Base-by-base conservation (phyloP, 495 filamentous ascomycete genomes). In the Glutinoglossum americanum region DNA sequence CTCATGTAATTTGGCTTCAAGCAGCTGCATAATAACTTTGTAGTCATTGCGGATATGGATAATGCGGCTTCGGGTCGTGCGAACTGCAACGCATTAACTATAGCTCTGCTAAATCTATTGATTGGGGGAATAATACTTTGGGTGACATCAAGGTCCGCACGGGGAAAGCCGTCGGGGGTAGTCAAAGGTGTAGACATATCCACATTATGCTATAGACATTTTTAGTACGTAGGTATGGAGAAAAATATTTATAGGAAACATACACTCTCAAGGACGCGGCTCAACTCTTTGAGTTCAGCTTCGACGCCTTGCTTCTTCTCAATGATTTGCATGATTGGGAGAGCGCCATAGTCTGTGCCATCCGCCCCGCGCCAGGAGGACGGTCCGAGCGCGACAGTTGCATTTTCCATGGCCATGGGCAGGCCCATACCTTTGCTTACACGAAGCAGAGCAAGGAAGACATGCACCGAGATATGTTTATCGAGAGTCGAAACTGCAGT, bases 131-230 rank as follows among this genome's bases (percentile, higher is more conserved):
- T 51, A 76, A 63, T 80, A 92, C 87, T 93, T 70, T 94, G 89
- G 32, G 93, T 85, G 61, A 99, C 82, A 67, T 99, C 93, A 57
- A 99, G 80, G 68, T 99, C 93, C 61, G 82, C 81, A 63, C 93
- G 78, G 33, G 93, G 93, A 67, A 84, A 99, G 54, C 90, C 93
- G 70, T 99, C 93, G 57, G 82, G 80, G 1, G 93, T 96, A 3
- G 85, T 85, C 51, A 99, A 73, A 47, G 76, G 73, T 2, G 93
- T 94, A 66, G 80, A 84, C 93, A 99, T 97, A 60, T 82, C 83
- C 48, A 95, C 92, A 44, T 82, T 80, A 69, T 97, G 92, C 92
- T 95, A 60, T 51, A 62, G 26, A 21, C 28, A 19, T 35, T 2
- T n/a, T 32, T 19, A 41, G 28, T 30, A 57, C 13, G 35, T 56